Evolutionary conservation across 2,329 filamentous ascomycete species (phyloP).

Genomic region (Ceratocystiopsis sp.): DNA sequence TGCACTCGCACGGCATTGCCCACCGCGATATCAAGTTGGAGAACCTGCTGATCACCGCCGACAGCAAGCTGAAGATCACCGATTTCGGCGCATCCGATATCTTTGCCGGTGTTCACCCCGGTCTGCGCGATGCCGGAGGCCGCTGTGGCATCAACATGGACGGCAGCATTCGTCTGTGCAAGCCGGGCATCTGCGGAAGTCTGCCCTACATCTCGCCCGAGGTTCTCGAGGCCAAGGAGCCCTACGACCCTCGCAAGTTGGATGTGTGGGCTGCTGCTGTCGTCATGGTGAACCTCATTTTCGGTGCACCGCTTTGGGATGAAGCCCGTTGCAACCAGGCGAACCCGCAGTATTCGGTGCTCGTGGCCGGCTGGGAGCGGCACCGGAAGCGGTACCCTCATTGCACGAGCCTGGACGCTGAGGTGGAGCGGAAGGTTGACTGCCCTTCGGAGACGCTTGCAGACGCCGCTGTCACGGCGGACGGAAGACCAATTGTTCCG

Average conservation of each 20-base stretch:
- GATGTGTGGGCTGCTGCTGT: slow-evolving; percentile 81
- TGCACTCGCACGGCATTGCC: slow-evolving; percentile 71
- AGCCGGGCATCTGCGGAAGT: slow-evolving; percentile 70
- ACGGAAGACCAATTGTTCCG: slow-evolving; percentile 14
- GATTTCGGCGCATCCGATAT: slow-evolving; percentile 85
- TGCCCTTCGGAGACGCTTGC: background rate
- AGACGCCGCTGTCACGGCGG: background rate
- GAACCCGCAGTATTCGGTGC: slow-evolving; percentile 43
- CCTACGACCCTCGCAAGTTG: slow-evolving; percentile 57
- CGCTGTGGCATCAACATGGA: slow-evolving; percentile 60
- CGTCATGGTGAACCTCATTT: slow-evolving; percentile 62
- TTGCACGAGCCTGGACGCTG: slow-evolving; percentile 19
- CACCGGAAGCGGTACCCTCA: slow-evolving; percentile 37
- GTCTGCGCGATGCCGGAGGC: slow-evolving; percentile 53
- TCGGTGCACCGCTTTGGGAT: slow-evolving; percentile 58
- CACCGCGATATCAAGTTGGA: slow-evolving; percentile 86
- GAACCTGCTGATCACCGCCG: slow-evolving; percentile 62
- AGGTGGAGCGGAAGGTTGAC: slow-evolving; percentile 30
- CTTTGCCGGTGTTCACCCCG: slow-evolving; percentile 67
- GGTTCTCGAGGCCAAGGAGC: slow-evolving; percentile 49
- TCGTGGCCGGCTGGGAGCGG: slow-evolving; percentile 46
- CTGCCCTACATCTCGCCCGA: slow-evolving; percentile 79
- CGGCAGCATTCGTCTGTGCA: slow-evolving; percentile 50
- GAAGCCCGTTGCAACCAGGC: slow-evolving; percentile 37
- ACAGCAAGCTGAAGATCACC: slow-evolving; percentile 75